Evolutionary conservation across 176 grass and related monocot species (phyloP).

Genomic region (Luzula sylvatica): DNA sequence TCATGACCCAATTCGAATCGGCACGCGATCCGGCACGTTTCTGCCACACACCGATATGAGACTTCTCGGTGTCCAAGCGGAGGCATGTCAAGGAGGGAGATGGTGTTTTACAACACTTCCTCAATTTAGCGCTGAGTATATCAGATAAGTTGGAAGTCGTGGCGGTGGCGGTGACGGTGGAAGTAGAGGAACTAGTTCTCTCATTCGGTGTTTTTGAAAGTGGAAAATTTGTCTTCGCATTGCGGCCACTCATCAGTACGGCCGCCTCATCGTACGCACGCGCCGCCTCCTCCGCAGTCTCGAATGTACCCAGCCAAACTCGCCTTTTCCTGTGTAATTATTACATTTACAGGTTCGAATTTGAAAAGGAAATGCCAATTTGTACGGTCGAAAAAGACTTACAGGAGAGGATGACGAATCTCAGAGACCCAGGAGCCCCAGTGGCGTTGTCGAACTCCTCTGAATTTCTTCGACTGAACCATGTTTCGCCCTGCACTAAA

Average conservation of each 20-base stretch:
- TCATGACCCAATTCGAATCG: slow-evolving; percentile 99
- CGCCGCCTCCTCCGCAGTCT: slow-evolving; percentile 97
- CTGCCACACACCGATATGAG: slow-evolving; percentile 99
- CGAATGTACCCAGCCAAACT: slow-evolving; percentile 98
- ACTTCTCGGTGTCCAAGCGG: slow-evolving; percentile 91
- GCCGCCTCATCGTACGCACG: slow-evolving; percentile 94
- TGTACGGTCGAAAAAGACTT: slow-evolving; percentile 25
- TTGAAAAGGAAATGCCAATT: slow-evolving; percentile 12
- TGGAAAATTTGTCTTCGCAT: slow-evolving; percentile 99
- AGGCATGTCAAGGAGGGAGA: slow-evolving; percentile 96
- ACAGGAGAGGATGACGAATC: slow-evolving; percentile 98
- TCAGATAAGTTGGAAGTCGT: slow-evolving; percentile 51
- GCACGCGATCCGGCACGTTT: slow-evolving; percentile 84
- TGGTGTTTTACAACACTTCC: slow-evolving; percentile 86
- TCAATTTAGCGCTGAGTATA: slow-evolving; percentile 94
- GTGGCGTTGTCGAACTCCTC: slow-evolving; percentile 98
- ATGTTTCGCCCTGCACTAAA: slow-evolving; percentile 32
- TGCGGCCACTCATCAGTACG: slow-evolving; percentile 94
- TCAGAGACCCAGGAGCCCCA: slow-evolving; percentile 99
- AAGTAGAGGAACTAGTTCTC: background rate
- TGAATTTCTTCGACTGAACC: slow-evolving; percentile 97
- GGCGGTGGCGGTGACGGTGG: slow-evolving; percentile 3
- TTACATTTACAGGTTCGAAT: background rate
- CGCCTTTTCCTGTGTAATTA: slow-evolving; percentile 68
- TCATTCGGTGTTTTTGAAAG: slow-evolving; percentile 23